Evolutionary conservation across 352 stramenopile genomes (phyloP), one percentile per base, ranked within the genome.

Genomic region (Phytophthora cryptogea): DNA sequence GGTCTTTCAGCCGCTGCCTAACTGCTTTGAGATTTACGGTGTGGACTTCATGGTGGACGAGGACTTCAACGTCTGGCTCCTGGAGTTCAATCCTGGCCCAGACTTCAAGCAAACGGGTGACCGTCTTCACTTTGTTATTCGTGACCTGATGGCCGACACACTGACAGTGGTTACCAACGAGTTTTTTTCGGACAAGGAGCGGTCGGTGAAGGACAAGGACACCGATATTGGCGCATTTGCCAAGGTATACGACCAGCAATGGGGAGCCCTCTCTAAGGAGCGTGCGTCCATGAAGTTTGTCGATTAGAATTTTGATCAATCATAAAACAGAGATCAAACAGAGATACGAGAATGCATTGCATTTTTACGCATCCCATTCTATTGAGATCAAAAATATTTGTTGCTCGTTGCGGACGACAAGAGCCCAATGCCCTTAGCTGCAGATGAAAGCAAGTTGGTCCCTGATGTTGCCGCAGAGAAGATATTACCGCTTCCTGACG

Each of bases 391-490:
- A 72, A 92, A 89, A 63, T 92, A 89, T 44, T 69, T 87, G 52
- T 66, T 75, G 16, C 37, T 74, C 26, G 72, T 93, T 26, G 83
- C 86, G 31, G 83, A 92, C 28, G 86, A 93, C 30, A 93, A 50
- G 39, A 89, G 91, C 31, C 80, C 88, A 59, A 95, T 92, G 32
- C 86, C 83, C 54, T 95, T 95, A 33, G 84, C 86, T 14, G 82
- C 82, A 8, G 80, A 88, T 23, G 74, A 83, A 30, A 89, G 62
- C 59, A 89, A 39, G 27, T 78, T 89, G 14, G 76, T 83, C n/a
- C 78, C 78, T 31, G 76, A 81, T 13, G 75, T 70, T 26, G 81
- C 81, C 8, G 83, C 76, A 11, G 78, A 88, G 4, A 90, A 74
- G 33, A 90, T 66, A 55, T 89, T 90, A 7, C 81, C 82, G 40